Percentiles rank a stretch among this genome's conserved stretches.
Conservation (phyloP, 139 green algal species). For the Asterochloris erici region DNA sequence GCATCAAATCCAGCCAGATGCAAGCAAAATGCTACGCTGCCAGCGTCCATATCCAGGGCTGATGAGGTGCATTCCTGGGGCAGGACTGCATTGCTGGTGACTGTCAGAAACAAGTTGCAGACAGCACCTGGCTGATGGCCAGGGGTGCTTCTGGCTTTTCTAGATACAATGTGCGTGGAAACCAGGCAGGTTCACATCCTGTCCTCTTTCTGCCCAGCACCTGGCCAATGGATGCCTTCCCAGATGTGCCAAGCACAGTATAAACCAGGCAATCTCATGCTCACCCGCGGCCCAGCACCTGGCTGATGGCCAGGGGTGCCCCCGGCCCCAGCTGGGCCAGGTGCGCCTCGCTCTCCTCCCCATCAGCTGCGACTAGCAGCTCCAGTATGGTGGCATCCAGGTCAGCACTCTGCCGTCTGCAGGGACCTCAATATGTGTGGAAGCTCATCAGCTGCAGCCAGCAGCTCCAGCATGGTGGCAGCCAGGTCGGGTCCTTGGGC, state of each 20-base stretch:
- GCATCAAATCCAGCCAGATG: no score
- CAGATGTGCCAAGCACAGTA: not conserved
- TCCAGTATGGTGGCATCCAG: constrained; percentile 60
- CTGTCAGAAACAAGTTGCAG: no score
- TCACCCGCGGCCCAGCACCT: constrained; percentile 64
- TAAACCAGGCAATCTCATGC: not conserved
- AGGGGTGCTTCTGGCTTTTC: no score
- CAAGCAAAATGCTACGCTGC: not conserved
- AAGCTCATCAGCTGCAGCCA: constrained; percentile 2
- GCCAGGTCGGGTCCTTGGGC: no score
- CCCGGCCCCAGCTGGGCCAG: constrained; percentile 54
- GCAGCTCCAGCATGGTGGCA: no score
- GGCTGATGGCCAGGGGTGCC: constrained; percentile 51
- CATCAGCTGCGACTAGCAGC: constrained; percentile 39
- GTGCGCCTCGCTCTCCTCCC: constrained; percentile 22
- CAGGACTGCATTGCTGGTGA: not conserved
- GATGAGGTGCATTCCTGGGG: not conserved
- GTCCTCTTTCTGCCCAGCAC: no score
- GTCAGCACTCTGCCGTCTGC: constrained; percentile 53
- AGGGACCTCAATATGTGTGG: constrained; percentile 63
- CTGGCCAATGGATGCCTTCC: not conserved
- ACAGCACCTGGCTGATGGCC: no score
- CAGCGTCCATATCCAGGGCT: no score
- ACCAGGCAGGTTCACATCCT: no score
- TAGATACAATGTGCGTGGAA: no score